These are phyloP conservation scores for Phytophthora cactorum DNA, from an alignment of 352 stramenopile genomes.

Conservation along the genomic window DNA sequence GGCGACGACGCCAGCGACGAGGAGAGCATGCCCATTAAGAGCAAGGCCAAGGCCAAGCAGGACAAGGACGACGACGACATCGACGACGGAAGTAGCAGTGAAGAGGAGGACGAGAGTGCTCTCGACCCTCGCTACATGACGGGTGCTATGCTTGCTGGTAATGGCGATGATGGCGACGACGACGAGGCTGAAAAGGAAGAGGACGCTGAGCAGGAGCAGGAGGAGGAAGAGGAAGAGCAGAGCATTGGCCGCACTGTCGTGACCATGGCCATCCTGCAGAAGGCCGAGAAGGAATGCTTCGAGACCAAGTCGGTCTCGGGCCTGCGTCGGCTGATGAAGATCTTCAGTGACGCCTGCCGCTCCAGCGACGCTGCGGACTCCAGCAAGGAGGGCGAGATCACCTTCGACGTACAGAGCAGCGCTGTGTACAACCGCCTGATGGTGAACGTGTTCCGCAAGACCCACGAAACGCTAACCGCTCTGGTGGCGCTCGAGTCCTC, in stretches of 20 bases:
- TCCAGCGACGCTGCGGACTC: constrained; percentile 87
- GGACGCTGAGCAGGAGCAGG: constrained; percentile 25
- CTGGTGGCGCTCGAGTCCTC: constrained; percentile 66
- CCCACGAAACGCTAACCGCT: constrained; percentile 85
- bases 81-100: constrained; percentile 68
- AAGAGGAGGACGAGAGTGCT: constrained; percentile 85
- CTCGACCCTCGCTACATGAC: constrained; percentile 84
- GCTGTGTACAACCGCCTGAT: constrained; percentile 96
- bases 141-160: constrained; percentile 28
- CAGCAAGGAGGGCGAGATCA: constrained; percentile 75
- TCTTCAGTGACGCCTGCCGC: constrained; percentile 95
- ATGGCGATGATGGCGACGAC: constrained; percentile 30
- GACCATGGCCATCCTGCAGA: constrained; percentile 75
- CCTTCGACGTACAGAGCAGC: constrained; percentile 93
- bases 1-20: constrained; percentile 32
- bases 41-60: constrained; percentile 26
- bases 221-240: constrained; percentile 32
- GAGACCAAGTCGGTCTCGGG: constrained; percentile 87
- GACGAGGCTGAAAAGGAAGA: constrained; percentile 35
- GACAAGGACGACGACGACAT: constrained; percentile 55
- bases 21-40: constrained; percentile 13
- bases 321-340: constrained; percentile 92
- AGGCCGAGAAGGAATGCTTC: constrained; percentile 92
- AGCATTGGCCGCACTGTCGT: constrained; percentile 62
- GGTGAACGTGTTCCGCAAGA: constrained; percentile 92